Evolutionary conservation across 768 basidiomycete species (phyloP), one percentile per base, ranked within the genome.

Genomic region (Hypholoma sublateritium): DNA sequence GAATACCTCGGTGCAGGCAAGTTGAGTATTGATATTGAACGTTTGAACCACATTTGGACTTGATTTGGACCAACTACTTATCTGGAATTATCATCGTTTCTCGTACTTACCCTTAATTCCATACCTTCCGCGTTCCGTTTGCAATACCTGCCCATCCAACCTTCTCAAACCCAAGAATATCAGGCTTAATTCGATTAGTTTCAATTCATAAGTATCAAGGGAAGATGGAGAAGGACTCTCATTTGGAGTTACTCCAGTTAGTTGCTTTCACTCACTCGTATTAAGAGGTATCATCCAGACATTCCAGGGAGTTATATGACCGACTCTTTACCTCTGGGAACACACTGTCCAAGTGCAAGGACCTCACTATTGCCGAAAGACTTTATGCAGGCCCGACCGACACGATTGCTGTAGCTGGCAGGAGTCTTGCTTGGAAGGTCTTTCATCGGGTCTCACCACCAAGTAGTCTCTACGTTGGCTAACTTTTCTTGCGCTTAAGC

Each of bases 401-500:
- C 53, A 66, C 72, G 2, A 67, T 77, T 34, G 84, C 80, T 47
- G 75, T 89, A 7, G 70, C 82, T 55, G 92, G 92, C n/a, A 78
- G 92, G 64, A 92, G 91, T 70, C 71, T 94, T 55, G 85, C 84
- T 50, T 94, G 92, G 92, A 94, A 93, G 87, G 91, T 88, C 60
- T 59, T 67, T 64, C 56, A 37, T 60, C 49, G 56, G 36, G 39
- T 59, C 48, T 44, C 48, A 60, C 50, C 32, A 41, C 57, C 47
- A 56, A 55, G 55, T 59, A 50, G 9, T 48, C 53, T 51, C 53
- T 56, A 56, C 59, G 56, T 39, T 67, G 45, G 65, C 59, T 57
- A 45, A 67, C 59, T 61, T 44, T 45, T 36, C 47, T 41, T 55
- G 37, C 49, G 62, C 46, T 64, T 44, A 67, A 92, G 91, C 65